Evolutionary conservation across 2,329 filamentous ascomycete genomes (phyloP).

Genomic region (Pseudogymnoascus sp.): DNA sequence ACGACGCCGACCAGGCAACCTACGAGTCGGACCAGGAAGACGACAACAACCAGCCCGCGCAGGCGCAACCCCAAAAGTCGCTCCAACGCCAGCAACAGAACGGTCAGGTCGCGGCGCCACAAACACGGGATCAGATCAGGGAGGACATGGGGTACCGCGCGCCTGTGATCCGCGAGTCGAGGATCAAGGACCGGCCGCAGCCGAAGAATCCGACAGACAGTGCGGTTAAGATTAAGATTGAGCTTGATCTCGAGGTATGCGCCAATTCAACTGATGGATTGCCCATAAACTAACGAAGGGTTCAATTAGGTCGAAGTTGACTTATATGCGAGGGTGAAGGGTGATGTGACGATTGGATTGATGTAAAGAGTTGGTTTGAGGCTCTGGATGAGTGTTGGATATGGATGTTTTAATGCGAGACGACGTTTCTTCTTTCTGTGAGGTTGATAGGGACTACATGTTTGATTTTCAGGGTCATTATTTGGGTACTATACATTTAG

Average conservation of each 20-base stretch:
- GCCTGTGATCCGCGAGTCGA: constrained; percentile 29
- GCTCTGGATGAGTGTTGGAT: neutral
- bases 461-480: neutral
- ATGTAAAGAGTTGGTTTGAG: constrained; percentile 23
- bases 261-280: constrained; percentile 21
- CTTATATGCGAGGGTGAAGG: constrained; percentile 28
- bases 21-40: neutral
- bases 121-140: constrained; percentile 11
- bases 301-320: constrained; percentile 25
- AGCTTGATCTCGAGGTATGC: constrained; percentile 32
- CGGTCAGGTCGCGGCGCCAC: neutral
- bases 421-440: neutral
- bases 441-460: neutral
- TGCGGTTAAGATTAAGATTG: constrained; percentile 36
- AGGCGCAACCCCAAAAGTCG: neutral
- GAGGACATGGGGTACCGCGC: constrained; percentile 25
- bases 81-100: neutral
- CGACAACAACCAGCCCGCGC: neutral
- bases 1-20: neutral
- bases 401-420: neutral
- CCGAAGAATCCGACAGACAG: constrained; percentile 32
- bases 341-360: constrained; percentile 33
- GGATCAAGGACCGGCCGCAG: constrained; percentile 32
- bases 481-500: neutral
- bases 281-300: neutral